Evolutionary conservation across 306 rosid species (phyloP).

Genomic region (Lagenaria siceraria): DNA sequence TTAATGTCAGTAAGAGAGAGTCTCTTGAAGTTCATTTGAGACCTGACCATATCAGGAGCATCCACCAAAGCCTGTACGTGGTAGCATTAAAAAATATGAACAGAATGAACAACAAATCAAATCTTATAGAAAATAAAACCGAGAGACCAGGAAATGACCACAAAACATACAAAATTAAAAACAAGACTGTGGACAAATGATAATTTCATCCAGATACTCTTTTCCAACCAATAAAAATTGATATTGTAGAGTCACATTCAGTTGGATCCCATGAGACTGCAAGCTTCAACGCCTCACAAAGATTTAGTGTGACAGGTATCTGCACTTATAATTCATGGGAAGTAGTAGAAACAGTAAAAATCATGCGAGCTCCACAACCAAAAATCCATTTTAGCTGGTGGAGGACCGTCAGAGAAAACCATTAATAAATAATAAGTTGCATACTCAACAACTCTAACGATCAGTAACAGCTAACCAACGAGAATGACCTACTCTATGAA

Average conservation of each 20-base stretch:
- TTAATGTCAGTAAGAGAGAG: constrained; percentile 38
- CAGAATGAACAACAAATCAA: neutral
- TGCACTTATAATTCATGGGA: neutral
- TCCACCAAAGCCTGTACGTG: constrained; percentile 33
- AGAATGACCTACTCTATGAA: neutral
- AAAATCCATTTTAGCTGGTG: neutral
- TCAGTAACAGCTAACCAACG: neutral
- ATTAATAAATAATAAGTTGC: neutral
- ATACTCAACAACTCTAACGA: neutral
- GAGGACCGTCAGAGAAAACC: neutral
- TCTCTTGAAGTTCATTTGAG: constrained; percentile 44
- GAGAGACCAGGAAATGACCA: neutral
- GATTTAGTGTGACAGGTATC: neutral
- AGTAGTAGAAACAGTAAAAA: neutral
- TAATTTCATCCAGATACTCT: neutral
- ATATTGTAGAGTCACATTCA: neutral
- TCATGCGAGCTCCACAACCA: neutral
- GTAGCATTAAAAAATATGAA: neutral
- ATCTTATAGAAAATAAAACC: neutral
- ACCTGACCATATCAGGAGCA: constrained; percentile 39
- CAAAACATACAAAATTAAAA: neutral
- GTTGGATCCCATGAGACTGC: neutral
- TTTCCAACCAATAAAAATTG: neutral
- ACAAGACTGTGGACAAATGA: neutral
- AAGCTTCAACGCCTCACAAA: neutral